Conservation (phyloP, 495 filamentous ascomycete genomes). For the Barbatosphaeria neglecta region DNA sequence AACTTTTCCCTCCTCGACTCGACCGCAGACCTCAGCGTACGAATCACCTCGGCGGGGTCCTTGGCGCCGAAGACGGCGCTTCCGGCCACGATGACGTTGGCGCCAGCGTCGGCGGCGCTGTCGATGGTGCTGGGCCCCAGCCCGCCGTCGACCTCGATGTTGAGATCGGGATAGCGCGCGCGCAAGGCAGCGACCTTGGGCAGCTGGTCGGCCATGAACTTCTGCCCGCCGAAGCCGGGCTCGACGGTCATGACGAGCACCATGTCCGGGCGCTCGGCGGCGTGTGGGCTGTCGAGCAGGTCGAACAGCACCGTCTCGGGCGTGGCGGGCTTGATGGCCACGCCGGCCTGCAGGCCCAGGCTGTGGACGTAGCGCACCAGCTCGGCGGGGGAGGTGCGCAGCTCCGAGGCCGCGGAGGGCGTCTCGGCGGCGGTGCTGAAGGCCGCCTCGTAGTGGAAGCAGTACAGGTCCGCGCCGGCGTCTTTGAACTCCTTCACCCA, state of each 20-base stretch:
- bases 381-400: slow-evolving; percentile 65
- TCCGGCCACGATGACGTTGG: slow-evolving; percentile 97
- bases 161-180: slow-evolving; percentile 72
- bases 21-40: slow-evolving; percentile 64
- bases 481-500: slow-evolving; percentile 92
- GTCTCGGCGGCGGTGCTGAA: slow-evolving; percentile 73
- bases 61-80: slow-evolving; percentile 90
- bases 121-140: slow-evolving; percentile 82
- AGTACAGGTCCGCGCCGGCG: slow-evolving; percentile 94
- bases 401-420: slow-evolving; percentile 53
- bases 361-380: slow-evolving; percentile 85
- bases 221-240: slow-evolving; percentile 94
- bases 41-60: slow-evolving; percentile 77
- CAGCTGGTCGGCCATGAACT: slow-evolving; percentile 91
- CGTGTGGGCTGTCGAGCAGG: slow-evolving; percentile 58
- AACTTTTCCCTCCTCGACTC: slow-evolving; percentile 41
- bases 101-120: slow-evolving; percentile 86
- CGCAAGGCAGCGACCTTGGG: slow-evolving; percentile 84
- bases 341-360: slow-evolving; percentile 76
- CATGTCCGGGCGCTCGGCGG: slow-evolving; percentile 90
- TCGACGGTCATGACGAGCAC: slow-evolving; percentile 97
- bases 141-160: slow-evolving; percentile 96
- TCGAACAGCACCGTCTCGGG: slow-evolving; percentile 84
- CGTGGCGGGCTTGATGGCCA: slow-evolving; percentile 92
- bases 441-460: slow-evolving; percentile 99